These are phyloP conservation scores for Copromyces sp. DNA, from an alignment of 495 filamentous ascomycete genomes.

Conservation along the genomic window DNA sequence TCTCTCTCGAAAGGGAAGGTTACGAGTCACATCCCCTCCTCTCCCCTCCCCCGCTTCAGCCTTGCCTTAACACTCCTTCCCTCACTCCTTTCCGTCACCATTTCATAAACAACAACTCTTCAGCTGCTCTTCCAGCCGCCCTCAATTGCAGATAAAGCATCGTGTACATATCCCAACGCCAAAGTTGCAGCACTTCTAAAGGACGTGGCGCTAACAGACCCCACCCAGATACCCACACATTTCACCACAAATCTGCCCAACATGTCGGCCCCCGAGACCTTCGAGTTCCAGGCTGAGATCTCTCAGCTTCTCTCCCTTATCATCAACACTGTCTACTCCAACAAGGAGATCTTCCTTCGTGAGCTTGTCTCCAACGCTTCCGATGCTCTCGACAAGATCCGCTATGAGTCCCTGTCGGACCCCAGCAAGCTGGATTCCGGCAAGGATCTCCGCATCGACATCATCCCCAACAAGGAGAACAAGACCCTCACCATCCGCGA, in stretches of 20 bases:
- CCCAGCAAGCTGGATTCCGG: conserved; percentile 89
- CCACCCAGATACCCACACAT: conserved; percentile 17
- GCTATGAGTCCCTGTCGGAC: conserved; percentile 95
- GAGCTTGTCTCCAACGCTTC: conserved; percentile 96
- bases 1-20: neutral
- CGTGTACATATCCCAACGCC: neutral
- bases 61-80: neutral
- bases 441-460: conserved; percentile 97
- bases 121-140: neutral
- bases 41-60: neutral
- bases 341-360: conserved; percentile 99
- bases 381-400: conserved; percentile 99
- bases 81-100: neutral
- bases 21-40: neutral
- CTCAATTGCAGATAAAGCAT: neutral
- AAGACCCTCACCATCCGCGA: conserved; percentile 96
- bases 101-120: neutral
- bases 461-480: conserved; percentile 89
- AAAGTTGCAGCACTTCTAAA: neutral
- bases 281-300: conserved; percentile 99
- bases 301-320: conserved; percentile 98
- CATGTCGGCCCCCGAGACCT: conserved; percentile 78
- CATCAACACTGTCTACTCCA: conserved; percentile 99
- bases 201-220: conserved; percentile 3
- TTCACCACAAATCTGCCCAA: conserved; percentile 12